Conservation (phyloP, 495 filamentous ascomycete genomes). For the Aspergillus panamensis region DNA sequence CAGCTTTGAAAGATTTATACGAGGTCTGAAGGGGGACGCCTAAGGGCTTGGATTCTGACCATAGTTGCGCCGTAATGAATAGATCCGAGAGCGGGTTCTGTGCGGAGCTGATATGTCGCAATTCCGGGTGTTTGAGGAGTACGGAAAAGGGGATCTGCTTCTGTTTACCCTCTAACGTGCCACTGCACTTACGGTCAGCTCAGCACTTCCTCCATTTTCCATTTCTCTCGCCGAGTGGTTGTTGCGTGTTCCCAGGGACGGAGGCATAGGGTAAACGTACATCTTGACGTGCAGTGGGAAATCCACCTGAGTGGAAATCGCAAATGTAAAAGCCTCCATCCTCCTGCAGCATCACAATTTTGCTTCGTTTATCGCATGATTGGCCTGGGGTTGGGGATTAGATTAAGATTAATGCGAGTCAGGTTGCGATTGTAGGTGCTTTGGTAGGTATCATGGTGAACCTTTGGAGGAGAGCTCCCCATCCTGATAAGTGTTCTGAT, state of each 20-base stretch:
- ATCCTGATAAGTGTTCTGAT: neutral
- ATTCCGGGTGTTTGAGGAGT: constrained; percentile 68
- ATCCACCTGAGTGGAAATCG: constrained; percentile 73
- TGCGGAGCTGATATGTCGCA: constrained; percentile 83
- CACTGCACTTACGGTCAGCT: constrained; percentile 45
- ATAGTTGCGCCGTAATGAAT: constrained; percentile 88
- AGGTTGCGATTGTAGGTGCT: neutral
- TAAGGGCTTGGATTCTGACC: constrained; percentile 92
- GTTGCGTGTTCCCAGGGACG: neutral
- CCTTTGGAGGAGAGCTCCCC: neutral
- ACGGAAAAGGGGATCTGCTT: constrained; percentile 73
- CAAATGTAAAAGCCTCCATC: constrained; percentile 96
- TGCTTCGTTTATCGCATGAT: constrained; percentile 7
- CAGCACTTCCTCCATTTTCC: neutral
- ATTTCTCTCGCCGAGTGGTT: neutral
- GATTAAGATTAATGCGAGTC: neutral
- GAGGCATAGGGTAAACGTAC: constrained; percentile 41
- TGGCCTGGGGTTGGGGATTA: neutral
- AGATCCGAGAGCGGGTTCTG: constrained; percentile 74
- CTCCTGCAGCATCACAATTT: constrained; percentile 5
- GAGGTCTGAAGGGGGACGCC: constrained; percentile 88
- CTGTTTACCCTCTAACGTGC: constrained; percentile 83
- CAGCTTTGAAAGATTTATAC: constrained; percentile 80
- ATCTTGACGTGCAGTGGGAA: constrained; percentile 81
- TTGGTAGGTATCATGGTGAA: neutral